phyloP scores from a whole-genome alignment of 129 eudicot genomes.

The Artemisia argyi region DNA sequence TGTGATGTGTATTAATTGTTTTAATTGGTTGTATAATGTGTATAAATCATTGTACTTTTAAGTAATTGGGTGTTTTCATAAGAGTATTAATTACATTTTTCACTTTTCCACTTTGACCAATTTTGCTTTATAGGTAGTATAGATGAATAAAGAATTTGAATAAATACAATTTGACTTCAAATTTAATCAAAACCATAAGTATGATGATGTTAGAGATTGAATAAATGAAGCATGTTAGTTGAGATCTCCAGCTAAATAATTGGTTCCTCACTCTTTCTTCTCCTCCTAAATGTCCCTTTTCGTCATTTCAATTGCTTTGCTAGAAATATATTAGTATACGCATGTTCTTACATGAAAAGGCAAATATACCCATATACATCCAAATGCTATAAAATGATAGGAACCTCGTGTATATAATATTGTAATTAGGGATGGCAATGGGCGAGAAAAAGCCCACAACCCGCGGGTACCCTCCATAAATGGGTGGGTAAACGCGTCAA shows the following conservation, averaged over 20 bases:
- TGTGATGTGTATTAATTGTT: no score
- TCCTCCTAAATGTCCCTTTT: neutral
- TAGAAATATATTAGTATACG: neutral
- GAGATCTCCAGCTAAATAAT: constrained; percentile 31
- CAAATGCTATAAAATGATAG: neutral
- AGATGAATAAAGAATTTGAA: constrained; percentile 2
- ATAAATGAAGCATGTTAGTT: constrained; percentile 28
- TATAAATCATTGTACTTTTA: no score
- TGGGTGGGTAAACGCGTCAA: no score
- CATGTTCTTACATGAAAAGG: neutral
- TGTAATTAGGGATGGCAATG: no score
- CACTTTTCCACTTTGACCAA: no score
- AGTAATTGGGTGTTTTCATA: no score
- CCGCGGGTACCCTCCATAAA: no score
- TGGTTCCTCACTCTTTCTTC: constrained; percentile 9
- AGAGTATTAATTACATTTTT: no score
- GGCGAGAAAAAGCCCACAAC: no score
- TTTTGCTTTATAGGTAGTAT: no score
- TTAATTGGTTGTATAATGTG: no score
- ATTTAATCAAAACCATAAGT: constrained; percentile 7
- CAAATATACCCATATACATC: neutral
- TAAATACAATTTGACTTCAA: neutral
- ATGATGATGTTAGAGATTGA: constrained; percentile 15
- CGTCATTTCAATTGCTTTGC: neutral
- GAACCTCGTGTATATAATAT: neutral